Evolutionary conservation across 352 stramenopile species (phyloP), one percentile per base, ranked within the genome.

Genomic region (Saprolegnia diclina): DNA sequence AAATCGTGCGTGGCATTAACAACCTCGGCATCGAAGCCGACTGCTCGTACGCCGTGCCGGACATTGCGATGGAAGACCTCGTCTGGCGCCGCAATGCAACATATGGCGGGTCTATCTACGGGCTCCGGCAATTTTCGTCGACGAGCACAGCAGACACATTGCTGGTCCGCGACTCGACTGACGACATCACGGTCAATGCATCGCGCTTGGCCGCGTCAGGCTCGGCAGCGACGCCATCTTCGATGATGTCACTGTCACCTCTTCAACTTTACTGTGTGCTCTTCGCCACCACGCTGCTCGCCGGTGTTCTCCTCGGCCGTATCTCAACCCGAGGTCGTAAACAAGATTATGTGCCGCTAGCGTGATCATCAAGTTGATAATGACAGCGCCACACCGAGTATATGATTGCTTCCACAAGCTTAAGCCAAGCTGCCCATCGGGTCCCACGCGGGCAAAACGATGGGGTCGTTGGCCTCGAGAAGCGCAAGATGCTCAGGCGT

Each of bases 21-120:
- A 95, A 97, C 69, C 75, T 97, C 7, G 87, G 84, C 7, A 96
- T 98, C 32, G 92, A 98, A 57, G 80, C 77, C 45, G 79, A 97
- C 73, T 98, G 91, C 73, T 79, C 79, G 22, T 97, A 85, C 73
- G 81, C 93, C 65, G 80, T 95, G 45, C 91, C 91, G 1, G 83
- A 91, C 56, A 89, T 91, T 24, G 84, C 71, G 53, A 80, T 91
- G 18, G 81, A 91, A 73, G 82, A 91, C 66, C 75, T 93, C 21
- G 81, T 93, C 65, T 91, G 81, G 80, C 82, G 91, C 53, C 77
- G 89, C 7, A 89, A 82, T 44, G 74, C 80, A 5, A 54, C 85
- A 14, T 91, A 91, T 65, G 85, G 85, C 56, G 85, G 85, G 5
- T 92, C 85, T 9, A 83, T 89, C 63, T 92, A 90, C 55, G 85